Conservation (phyloP, 2,329 filamentous ascomycete species). For the Cladosporium sp. region DNA sequence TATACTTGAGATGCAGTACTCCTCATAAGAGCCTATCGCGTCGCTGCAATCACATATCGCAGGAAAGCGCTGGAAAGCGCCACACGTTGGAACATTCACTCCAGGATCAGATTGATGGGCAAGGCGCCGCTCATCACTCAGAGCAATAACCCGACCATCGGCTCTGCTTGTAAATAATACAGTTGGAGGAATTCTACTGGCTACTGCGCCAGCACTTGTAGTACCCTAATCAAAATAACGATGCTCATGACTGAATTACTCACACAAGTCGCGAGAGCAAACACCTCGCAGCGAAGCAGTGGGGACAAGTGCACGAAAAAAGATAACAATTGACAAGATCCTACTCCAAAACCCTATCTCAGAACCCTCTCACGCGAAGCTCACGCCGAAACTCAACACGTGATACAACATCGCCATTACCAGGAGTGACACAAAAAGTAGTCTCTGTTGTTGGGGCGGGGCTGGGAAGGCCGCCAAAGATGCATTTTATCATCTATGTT, state of each 20-base stretch:
- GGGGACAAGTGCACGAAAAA: not conserved
- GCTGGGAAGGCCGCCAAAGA: not conserved
- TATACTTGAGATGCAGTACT: not conserved
- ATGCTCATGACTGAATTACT: not conserved
- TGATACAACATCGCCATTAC: not conserved
- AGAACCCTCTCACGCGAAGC: not conserved
- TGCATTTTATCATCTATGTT: constrained; percentile 12
- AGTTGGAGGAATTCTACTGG: not conserved
- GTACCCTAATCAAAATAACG: not conserved
- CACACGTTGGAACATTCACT: not conserved
- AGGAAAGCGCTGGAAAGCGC: not conserved
- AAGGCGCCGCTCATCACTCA: not conserved
- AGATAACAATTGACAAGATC: not conserved
- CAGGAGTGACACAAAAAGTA: not conserved
- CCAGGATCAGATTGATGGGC: not conserved
- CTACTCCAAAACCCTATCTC: not conserved
- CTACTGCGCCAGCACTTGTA: not conserved
- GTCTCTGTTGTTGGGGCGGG: not conserved
- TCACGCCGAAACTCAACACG: not conserved
- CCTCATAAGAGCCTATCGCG: not conserved
- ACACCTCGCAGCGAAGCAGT: not conserved
- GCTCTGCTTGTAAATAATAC: not conserved
- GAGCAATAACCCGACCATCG: not conserved
- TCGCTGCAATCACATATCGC: not conserved
- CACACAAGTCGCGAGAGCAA: not conserved